A percentile compares a stretch with the other conserved stretches of the same genome.
These are phyloP conservation scores for Radiomyces spectabilis DNA, from an alignment of 192 early-diverging fungal genomes.

Conservation along the genomic window DNA sequence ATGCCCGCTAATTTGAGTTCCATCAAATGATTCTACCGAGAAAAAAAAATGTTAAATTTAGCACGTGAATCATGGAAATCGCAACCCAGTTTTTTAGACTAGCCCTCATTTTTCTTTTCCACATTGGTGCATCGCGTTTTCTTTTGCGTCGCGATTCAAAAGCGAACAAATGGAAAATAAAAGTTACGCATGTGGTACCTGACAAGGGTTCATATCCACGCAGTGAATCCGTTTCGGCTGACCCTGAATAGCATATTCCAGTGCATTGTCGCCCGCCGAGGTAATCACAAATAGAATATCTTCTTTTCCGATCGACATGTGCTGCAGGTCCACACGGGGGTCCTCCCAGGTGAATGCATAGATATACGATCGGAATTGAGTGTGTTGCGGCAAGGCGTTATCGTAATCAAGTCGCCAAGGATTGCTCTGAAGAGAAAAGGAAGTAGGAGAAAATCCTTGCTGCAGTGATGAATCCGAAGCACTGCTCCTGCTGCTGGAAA, in stretches of 20 bases:
- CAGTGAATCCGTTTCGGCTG: slow-evolving; percentile 64
- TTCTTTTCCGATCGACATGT: slow-evolving; percentile 52
- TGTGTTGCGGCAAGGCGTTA: slow-evolving; percentile 44
- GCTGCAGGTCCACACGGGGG: slow-evolving; percentile 64
- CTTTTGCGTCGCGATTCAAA: too few relatives aligned
- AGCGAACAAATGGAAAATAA: too few relatives aligned
- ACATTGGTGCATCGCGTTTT: too few relatives aligned
- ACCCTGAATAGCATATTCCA: slow-evolving; percentile 71
- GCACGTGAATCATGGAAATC: too few relatives aligned
- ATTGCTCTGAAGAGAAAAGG: slow-evolving; percentile 27
- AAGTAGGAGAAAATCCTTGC: not conserved
- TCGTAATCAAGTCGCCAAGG: slow-evolving; percentile 47
- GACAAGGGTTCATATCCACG: slow-evolving; percentile 88
- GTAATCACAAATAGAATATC: slow-evolving; percentile 77
- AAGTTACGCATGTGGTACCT: slow-evolving; percentile 28
- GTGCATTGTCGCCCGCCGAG: slow-evolving; percentile 75
- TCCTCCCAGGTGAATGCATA: slow-evolving; percentile 89
- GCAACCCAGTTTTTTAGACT: too few relatives aligned
- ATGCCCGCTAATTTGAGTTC: slow-evolving; percentile 79
- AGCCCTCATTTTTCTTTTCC: too few relatives aligned
- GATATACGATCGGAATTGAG: slow-evolving; percentile 76
- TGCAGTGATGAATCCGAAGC: not conserved
- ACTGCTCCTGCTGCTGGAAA: slow-evolving; percentile 3
- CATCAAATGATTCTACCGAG: slow-evolving; percentile 64
- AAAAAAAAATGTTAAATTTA: not conserved